Base-by-base conservation (phyloP, 345 rosid species). In the Rhodamnia argentea region DNA sequence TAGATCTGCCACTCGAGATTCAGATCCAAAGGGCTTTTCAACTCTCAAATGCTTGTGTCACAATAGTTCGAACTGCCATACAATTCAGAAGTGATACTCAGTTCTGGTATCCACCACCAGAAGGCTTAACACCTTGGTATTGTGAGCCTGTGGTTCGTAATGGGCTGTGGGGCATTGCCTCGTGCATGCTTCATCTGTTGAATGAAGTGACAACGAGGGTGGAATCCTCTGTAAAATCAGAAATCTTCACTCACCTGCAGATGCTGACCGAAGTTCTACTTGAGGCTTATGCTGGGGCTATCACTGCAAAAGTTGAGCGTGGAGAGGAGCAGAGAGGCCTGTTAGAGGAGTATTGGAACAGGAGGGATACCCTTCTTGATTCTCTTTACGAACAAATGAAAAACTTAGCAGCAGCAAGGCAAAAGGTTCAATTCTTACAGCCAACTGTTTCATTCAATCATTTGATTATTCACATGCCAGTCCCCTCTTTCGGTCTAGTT, bases 71-170 rank as follows among this genome's bases (percentile, higher is more conserved):
- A 59, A 89, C 95, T 50, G 94, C 93, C 84, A 87, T 93, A 88
- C 91, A 89, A 86, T 98, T 92, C 91, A 96, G 89, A 91, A 93
- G 87, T 91, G 95, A 94, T 89, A 93, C 94, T 89, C 92, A 94
- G 83, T 90, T 96, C 89, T 98, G 99, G 99, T 96, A 95, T 88
- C 99, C 99, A 81, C 95, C 97, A 85, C 96, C 92, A 74, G 96
- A 96, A 90, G 96, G 98, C 83, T 92, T 96, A 90, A 89, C 93
- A 75, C 95, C 96, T 87, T 97, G 98, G 98, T 92, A 91, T 87
- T 96, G 92, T 87, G 94, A 88, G 88, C 87, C 89, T 87, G 84
- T 91, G 75, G 96, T 96, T 78, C 92, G 98, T 83, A 93, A 94
- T 87, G 98, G 99, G 70, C 75, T 96, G 87, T 96, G 98, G 98